Evolutionary conservation across 163 green algal species (phyloP).

Genomic region (Scenedesmus sp.): DNA sequence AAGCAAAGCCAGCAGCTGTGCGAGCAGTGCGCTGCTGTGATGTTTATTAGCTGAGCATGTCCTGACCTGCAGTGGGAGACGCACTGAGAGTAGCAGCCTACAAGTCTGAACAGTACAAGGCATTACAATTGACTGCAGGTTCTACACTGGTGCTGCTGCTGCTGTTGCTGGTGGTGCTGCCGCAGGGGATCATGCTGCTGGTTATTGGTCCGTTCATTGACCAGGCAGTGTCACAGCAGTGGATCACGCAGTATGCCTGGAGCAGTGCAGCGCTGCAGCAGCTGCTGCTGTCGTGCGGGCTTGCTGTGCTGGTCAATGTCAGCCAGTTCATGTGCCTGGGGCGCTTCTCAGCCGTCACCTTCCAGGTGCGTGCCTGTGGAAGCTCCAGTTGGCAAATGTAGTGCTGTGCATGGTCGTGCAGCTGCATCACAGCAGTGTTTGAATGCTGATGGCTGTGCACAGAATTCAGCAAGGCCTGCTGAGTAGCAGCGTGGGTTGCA

Average conservation of each 20-base stretch:
- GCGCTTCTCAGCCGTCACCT: conserved; percentile 85
- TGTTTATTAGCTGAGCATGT: not conserved
- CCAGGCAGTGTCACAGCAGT: conserved; percentile 69
- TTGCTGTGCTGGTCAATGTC: conserved; percentile 89
- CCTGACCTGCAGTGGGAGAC: not conserved
- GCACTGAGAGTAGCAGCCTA: too few relatives aligned
- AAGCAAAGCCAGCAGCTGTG: not conserved
- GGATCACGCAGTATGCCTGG: conserved; percentile 31
- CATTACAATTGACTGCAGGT: not conserved
- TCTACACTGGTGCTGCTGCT: too few relatives aligned
- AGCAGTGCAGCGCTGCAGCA: not conserved
- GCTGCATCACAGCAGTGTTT: not conserved
- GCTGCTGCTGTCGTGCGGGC: conserved; percentile 66
- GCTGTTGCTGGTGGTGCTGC: not conserved
- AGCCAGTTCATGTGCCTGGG: conserved; percentile 56
- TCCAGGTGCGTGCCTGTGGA: conserved; percentile 62
- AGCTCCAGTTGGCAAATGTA: not conserved
- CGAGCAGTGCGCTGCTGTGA: too few relatives aligned
- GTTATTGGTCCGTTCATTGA: conserved; percentile 89
- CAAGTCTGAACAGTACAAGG: too few relatives aligned
- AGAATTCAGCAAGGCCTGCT: not conserved
- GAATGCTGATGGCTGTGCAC: not conserved
- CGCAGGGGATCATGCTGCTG: conserved; percentile 70
- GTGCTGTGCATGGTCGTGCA: not conserved
- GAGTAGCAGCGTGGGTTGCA: not conserved